These are phyloP conservation scores for Ganoderma meredithae DNA, from an alignment of 1,284 basidiomycete genomes.

Conservation along the genomic window DNA sequence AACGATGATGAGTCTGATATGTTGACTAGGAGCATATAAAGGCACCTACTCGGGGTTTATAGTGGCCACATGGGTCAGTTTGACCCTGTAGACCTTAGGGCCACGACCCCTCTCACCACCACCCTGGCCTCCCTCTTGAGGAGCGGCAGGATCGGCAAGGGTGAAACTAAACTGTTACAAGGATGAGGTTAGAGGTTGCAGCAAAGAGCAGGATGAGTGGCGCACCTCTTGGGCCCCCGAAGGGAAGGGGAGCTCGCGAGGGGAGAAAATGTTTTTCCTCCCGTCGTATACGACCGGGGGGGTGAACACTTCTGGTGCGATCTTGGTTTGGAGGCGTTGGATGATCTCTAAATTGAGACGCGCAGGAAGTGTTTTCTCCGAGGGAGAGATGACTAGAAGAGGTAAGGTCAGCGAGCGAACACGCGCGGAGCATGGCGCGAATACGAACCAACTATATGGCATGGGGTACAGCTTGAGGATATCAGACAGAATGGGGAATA, in stretches of 20 bases:
- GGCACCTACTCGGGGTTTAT: slow-evolving; percentile 76
- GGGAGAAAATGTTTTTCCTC: slow-evolving; percentile 76
- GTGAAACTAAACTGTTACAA: slow-evolving; percentile 64
- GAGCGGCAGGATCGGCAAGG: slow-evolving; percentile 46
- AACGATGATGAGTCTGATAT: not conserved
- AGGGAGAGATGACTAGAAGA: slow-evolving; percentile 61
- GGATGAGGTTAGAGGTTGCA: slow-evolving; percentile 12
- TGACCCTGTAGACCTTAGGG: slow-evolving; percentile 69
- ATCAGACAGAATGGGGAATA: slow-evolving; percentile 2
- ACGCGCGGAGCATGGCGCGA: not conserved
- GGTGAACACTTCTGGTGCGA: slow-evolving; percentile 67
- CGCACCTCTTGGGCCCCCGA: slow-evolving; percentile 54
- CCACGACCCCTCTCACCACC: slow-evolving; percentile 25
- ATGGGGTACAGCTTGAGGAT: slow-evolving; percentile 1
- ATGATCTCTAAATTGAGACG: slow-evolving; percentile 74
- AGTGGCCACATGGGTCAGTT: slow-evolving; percentile 69
- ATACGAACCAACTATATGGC: slow-evolving; percentile 61
- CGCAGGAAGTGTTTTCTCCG: slow-evolving; percentile 71
- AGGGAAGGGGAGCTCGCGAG: slow-evolving; percentile 61
- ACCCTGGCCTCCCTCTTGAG: slow-evolving; percentile 22
- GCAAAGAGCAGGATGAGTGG: slow-evolving; percentile 20
- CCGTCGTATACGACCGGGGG: slow-evolving; percentile 78
- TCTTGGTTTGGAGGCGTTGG: slow-evolving; percentile 59
- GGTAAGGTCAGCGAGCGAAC: slow-evolving; percentile 11
- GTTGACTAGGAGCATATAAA: not conserved